These are phyloP conservation scores for Coemansia sp. DNA, from an alignment of 192 early-diverging fungal species.

Conservation along the genomic window DNA sequence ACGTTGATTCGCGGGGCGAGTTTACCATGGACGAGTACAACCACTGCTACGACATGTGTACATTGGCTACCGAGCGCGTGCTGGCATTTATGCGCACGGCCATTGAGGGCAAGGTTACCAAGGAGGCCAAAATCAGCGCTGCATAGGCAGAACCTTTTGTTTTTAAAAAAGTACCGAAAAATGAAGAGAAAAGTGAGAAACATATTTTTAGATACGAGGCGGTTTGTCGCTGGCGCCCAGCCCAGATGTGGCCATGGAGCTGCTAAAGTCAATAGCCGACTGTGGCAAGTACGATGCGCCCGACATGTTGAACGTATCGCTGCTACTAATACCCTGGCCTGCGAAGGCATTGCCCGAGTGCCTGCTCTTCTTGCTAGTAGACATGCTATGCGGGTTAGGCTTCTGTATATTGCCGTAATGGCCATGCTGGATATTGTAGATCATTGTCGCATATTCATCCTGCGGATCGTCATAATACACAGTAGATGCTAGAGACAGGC, in stretches of 20 bases:
- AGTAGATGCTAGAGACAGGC: constrained; percentile 6
- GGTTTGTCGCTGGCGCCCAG: constrained; percentile 13
- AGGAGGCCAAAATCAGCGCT: constrained; percentile 24
- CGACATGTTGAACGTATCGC: constrained; percentile 20
- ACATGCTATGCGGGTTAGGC: not conserved
- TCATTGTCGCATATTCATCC: constrained; percentile 32
- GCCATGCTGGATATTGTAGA: constrained; percentile 36
- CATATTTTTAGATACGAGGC: constrained; percentile 10
- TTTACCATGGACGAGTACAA: constrained; percentile 64
- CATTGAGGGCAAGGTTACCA: constrained; percentile 54
- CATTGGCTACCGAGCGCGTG: constrained; percentile 44
- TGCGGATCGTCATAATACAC: constrained; percentile 38
- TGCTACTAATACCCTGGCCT: constrained; percentile 25
- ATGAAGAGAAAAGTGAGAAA: not conserved
- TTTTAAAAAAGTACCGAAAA: not conserved
- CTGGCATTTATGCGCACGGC: constrained; percentile 66
- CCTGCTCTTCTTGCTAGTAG: not conserved
- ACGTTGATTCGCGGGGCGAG: constrained; percentile 71
- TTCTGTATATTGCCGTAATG: constrained; percentile 7
- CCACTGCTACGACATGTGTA: constrained; percentile 40
- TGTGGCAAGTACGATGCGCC: not conserved
- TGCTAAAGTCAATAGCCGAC: constrained; percentile 4
- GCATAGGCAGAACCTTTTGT: not conserved
- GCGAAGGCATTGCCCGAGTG: constrained; percentile 10
- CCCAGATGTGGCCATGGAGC: constrained; percentile 7